Conservation (phyloP, 805 yeast genomes). For the Millerago galiae region DNA sequence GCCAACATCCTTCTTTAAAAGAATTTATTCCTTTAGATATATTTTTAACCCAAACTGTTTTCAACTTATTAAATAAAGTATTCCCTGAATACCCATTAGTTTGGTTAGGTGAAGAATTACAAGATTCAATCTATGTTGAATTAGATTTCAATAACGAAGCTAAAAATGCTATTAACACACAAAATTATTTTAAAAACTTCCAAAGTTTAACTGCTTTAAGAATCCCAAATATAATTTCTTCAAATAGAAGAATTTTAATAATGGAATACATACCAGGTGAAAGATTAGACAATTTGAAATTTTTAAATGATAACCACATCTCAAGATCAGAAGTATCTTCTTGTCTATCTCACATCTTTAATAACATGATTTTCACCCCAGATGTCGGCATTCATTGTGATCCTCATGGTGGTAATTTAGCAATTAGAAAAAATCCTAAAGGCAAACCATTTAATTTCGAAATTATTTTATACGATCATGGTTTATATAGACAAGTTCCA, state of each 20-base stretch:
- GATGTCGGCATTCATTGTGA: conserved; percentile 93
- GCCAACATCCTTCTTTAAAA: conserved; percentile 85
- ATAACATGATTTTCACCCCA: conserved; percentile 93
- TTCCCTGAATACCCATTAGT: conserved; percentile 92
- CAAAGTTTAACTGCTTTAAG: conserved; percentile 64
- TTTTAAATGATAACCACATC: conserved; percentile 55
- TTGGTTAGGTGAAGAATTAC: conserved; percentile 95
- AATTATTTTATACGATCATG: conserved; percentile 90
- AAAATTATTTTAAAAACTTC: conserved; percentile 53
- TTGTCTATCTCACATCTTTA: conserved; percentile 85
- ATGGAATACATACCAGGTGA: conserved; percentile 87
- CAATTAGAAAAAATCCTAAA: conserved; percentile 48
- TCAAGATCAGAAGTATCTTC: conserved; percentile 73
- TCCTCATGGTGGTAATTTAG: conserved; percentile 96
- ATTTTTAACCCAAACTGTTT: conserved; percentile 67
- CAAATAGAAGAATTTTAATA: conserved; percentile 65
- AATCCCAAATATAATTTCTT: conserved; percentile 65
- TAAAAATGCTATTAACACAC: conserved; percentile 65
- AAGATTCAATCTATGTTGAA: conserved; percentile 82
- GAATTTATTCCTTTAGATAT: conserved; percentile 91
- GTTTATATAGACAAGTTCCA: conserved; percentile 82
- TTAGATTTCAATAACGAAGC: conserved; percentile 87
- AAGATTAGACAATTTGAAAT: conserved; percentile 70
- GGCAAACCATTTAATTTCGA: conserved; percentile 69
- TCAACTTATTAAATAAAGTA: conserved; percentile 61